Evolutionary conservation across 768 basidiomycete genomes (phyloP), one percentile per base, ranked within the genome.

Genomic region (Lepiota subincarnata): DNA sequence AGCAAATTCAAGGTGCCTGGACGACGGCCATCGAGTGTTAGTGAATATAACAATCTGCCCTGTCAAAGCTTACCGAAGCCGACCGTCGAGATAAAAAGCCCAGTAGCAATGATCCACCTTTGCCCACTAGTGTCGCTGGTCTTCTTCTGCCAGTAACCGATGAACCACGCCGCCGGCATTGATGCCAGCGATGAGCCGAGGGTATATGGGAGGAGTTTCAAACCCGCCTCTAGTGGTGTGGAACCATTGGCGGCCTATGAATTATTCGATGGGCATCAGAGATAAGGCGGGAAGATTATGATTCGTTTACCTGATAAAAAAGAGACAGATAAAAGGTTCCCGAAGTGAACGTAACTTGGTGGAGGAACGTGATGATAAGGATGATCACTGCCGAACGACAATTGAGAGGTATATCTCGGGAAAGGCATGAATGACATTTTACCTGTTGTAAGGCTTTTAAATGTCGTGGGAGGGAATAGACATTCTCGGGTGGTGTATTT

Each of bases 271-370:
- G 34, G 35, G 53, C 44, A 57, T 34, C 43, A 55, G 51, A 46
- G 31, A 57, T 41, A 55, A 55, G 11, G 7, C 3, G 56, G 48
- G 55, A 48, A 38, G 51, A 44, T n/a, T 39, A 46, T 8, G 38
- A 49, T 40, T 63, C 73, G 35, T n/a, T n/a, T 58, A 88, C 90
- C 78, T 93, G 90, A 68, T 81, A 92, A 66, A 83, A 92, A 19
- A 92, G 67, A 0, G 89, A 87, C 42, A 93, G 80, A 69, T 90
- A 93, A 70, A 88, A 93, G 4, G 90, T 92, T 45, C 88, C 90
- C 28, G 90, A 81, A 58, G 81, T 92, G 68, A 91, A 93, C 13
- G 83, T 83, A 57, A 92, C 77, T 63, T 89, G 90, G 66, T 92
- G 91, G 50, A 92, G 74, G 70, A 92, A 90, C 14, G 81, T 81